Base-by-base conservation (phyloP, 2,329 filamentous ascomycete genomes). In the Botrytis squamosa region DNA sequence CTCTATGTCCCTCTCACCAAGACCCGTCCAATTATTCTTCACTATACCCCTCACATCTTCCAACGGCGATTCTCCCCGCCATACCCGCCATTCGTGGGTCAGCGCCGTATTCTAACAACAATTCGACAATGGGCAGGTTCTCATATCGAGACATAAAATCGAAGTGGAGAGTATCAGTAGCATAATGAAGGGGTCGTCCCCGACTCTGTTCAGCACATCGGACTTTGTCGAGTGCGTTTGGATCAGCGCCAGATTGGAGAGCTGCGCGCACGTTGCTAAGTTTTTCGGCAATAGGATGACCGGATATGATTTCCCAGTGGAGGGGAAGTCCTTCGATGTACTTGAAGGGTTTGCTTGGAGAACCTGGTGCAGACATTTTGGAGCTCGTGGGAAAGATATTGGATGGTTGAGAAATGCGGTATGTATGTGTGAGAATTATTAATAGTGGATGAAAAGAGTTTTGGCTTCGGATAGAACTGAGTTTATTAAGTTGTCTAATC, bases 51-150 rank as follows among this genome's bases (percentile, higher is more conserved):
- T 12, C 22, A 16, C 22, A n/a, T 63, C 36, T 1, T n/a, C 12
- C 36, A 40, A 25, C 3, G 25, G 60, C 14, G 22, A 63, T n/a
- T 16, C 60, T 4, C 36, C 14, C 60, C 16, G 1, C 36, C 68
- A 33, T 70, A 8, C 55, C 40, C 40, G 5, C 16, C 12, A 62
- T 29, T 40, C 25, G 55, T 40, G 44, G 36, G 65, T 74, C 67
- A n/a, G 63, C 63, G 6, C 46, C 69, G 64, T 38, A 49, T 25
- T 74, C 46, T 6, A 73, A 59, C 2, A 73, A 46, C 18, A 63
- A 66, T 29, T 70, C 36, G 1, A 46, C 55, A 20, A 46, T 22
- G 18, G 49, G 33, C 1, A 44, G 18, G 25, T 72, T 67, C 18
- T 71, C 22, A 36, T 44, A 22, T 70, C n/a, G 55, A 22, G n/a